Percentiles rank a stretch among this genome's conserved stretches.
These are phyloP conservation scores for Phyllosticta paracitricarpa DNA, from an alignment of 2,329 filamentous ascomycete species.

Conservation along the genomic window DNA sequence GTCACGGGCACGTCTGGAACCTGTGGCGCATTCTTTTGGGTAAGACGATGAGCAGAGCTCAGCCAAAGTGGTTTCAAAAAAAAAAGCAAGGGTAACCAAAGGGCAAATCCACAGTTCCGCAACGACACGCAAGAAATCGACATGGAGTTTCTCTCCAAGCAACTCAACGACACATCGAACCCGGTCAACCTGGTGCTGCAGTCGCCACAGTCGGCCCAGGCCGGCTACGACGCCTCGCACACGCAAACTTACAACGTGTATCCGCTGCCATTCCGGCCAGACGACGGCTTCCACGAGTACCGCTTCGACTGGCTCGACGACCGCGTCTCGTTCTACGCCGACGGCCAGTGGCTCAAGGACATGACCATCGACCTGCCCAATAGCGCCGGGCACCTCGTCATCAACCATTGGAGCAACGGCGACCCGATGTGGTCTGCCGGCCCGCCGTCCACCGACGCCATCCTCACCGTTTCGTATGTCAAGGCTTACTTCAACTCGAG, in stretches of 20 bases:
- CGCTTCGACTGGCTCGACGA: conserved; percentile 63
- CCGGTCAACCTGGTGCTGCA: conserved; percentile 69
- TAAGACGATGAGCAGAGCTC: conserved; percentile 24
- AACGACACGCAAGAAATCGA: conserved; percentile 75
- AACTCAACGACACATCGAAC: conserved; percentile 49
- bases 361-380: conserved; percentile 51
- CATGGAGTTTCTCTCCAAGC: conserved; percentile 63
- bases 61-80: background rate
- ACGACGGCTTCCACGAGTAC: conserved; percentile 61
- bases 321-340: conserved; percentile 59
- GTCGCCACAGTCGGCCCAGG: conserved; percentile 47
- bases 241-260: conserved; percentile 50
- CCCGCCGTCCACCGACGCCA: conserved; percentile 53
- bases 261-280: conserved; percentile 57
- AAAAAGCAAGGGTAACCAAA: conserved; percentile 8
- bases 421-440: conserved; percentile 62
- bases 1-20: conserved; percentile 53
- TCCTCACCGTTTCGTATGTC: conserved; percentile 57
- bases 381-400: conserved; percentile 53
- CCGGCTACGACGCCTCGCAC: conserved; percentile 52
- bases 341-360: conserved; percentile 46
- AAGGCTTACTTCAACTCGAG: conserved; percentile 75
- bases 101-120: conserved; percentile 47
- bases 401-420: conserved; percentile 73
- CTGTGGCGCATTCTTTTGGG: conserved; percentile 73